These are phyloP conservation scores for Candida peoriensis DNA, from an alignment of 805 yeast genomes.

Conservation along the genomic window DNA sequence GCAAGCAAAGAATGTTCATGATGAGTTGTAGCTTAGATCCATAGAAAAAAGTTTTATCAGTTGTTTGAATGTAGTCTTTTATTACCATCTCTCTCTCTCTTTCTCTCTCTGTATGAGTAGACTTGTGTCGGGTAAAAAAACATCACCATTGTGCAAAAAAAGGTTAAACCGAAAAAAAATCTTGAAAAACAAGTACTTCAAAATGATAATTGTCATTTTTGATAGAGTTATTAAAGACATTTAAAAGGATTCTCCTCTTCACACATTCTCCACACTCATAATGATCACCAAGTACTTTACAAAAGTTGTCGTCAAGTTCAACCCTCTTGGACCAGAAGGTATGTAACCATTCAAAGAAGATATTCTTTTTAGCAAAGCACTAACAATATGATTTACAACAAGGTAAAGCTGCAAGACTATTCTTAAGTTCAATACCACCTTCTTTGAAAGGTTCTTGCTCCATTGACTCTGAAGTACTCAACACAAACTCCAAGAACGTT, in stretches of 20 bases:
- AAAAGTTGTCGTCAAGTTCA: conserved; percentile 68
- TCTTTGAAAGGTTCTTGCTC: conserved; percentile 53
- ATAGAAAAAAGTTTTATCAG: too few relatives aligned
- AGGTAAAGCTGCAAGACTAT: conserved; percentile 76
- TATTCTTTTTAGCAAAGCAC: neutral
- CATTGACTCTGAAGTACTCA: conserved; percentile 62
- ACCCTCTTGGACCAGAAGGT: conserved; percentile 68
- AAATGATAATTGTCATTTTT: too few relatives aligned
- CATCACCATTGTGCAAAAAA: too few relatives aligned
- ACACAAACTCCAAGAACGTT: conserved; percentile 34
- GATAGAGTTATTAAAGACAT: too few relatives aligned
- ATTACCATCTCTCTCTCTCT: too few relatives aligned
- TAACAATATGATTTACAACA: neutral
- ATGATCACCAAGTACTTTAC: conserved; percentile 93
- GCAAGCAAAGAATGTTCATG: conserved; percentile 8
- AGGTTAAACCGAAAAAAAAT: too few relatives aligned
- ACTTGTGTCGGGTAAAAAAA: too few relatives aligned
- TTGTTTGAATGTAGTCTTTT: too few relatives aligned
- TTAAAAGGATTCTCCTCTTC: too few relatives aligned
- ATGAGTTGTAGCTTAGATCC: too few relatives aligned
- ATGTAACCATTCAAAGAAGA: conserved; percentile 20
- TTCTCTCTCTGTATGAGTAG: too few relatives aligned
- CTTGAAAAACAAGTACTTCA: too few relatives aligned
- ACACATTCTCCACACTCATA: neutral
- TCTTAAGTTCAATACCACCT: conserved; percentile 79